phyloP scores from a whole-genome alignment of 441 rosid genomes.

The Hypseocharis bilobata region DNA sequence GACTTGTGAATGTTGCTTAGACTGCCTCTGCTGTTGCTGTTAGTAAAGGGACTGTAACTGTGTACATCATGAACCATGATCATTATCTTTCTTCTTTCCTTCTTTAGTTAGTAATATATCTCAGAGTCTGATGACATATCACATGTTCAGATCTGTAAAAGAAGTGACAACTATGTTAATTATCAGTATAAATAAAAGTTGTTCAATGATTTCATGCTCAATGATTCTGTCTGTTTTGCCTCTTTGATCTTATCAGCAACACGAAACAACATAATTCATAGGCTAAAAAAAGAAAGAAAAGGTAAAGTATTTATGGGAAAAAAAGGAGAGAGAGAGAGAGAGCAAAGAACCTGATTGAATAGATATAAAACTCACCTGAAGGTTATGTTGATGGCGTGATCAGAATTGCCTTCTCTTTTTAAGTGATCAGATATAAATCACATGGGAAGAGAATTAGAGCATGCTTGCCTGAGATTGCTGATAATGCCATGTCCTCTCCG shows the following conservation, averaged over 20 bases:
- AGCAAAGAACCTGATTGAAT: not conserved
- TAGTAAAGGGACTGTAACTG: not conserved
- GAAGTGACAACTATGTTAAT: not conserved
- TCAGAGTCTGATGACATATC: too few relatives aligned
- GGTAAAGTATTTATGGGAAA: too few relatives aligned
- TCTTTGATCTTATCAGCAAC: not conserved
- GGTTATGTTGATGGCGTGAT: not conserved
- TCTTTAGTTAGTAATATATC: too few relatives aligned
- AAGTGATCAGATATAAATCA: too few relatives aligned
- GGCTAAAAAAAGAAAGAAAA: too few relatives aligned
- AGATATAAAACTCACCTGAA: not conserved
- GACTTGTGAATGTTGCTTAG: slow-evolving; percentile 12
- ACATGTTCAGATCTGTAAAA: not conserved
- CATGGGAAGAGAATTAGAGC: not conserved
- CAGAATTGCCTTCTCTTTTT: too few relatives aligned
- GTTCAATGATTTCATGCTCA: not conserved
- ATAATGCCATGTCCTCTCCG: not conserved
- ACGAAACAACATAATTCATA: not conserved
- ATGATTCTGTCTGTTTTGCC: not conserved
- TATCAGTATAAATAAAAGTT: not conserved
- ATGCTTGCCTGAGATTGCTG: not conserved
- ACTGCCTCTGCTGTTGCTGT: not conserved
- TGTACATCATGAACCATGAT: too few relatives aligned
- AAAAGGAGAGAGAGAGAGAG: too few relatives aligned
- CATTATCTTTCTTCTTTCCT: not conserved